Percentiles rank a stretch among this genome's conserved stretches.
These are phyloP conservation scores for Whalleya microplaca DNA, from an alignment of 2,329 filamentous ascomycete genomes.

Conservation along the genomic window DNA sequence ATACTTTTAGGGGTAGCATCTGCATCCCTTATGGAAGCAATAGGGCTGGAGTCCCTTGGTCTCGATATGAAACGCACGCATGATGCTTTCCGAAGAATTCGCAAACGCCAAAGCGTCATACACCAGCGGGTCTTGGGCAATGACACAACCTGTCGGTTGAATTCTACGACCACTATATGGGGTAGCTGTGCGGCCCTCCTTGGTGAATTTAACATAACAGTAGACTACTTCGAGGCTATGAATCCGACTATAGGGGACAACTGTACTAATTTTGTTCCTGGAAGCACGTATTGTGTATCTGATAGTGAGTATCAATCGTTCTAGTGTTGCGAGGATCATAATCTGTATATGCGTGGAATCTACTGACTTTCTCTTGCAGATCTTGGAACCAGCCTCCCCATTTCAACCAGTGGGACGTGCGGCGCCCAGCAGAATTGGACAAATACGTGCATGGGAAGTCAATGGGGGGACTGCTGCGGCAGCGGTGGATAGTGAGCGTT, in stretches of 20 bases:
- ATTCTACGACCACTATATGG: not conserved
- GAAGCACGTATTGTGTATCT: not conserved
- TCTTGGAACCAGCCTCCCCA: not conserved
- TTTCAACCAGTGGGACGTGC: not conserved
- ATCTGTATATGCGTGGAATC: no score
- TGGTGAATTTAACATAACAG: not conserved
- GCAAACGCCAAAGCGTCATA: no score
- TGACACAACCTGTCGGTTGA: not conserved
- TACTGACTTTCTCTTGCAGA: no score
- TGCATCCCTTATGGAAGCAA: no score
- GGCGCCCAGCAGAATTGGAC: constrained; percentile 5
- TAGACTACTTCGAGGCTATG: not conserved
- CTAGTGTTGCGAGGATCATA: no score
- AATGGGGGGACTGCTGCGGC: constrained; percentile 4
- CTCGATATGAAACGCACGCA: no score
- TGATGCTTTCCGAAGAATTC: no score
- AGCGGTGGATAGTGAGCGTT: constrained; percentile 1
- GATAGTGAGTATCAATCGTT: not conserved
- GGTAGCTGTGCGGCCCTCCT: constrained; percentile 1
- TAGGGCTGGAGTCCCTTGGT: no score
- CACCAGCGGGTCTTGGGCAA: no score
- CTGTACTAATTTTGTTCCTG: not conserved
- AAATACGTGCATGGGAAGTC: constrained; percentile 5
- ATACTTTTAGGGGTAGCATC: no score
- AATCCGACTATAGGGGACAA: not conserved